phyloP scores from a whole-genome alignment of 2,329 filamentous ascomycete species.

The Colletotrichum sp. region DNA sequence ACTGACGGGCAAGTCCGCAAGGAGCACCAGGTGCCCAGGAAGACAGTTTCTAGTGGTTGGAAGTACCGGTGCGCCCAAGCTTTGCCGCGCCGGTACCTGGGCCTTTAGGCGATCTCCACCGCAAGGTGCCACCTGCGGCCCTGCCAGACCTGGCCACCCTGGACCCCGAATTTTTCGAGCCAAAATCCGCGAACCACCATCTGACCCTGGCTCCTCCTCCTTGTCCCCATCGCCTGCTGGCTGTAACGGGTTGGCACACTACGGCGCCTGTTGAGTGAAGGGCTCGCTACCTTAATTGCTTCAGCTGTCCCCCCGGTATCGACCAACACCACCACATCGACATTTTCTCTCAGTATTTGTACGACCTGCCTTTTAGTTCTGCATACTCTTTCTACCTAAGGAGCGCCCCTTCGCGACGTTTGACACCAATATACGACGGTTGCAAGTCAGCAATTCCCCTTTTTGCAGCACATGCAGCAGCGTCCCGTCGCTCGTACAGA shows the following conservation, averaged over 20 bases:
- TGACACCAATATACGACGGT: neutral
- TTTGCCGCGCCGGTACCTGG: slow-evolving; percentile 1
- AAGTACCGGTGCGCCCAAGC: neutral
- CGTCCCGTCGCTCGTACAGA: neutral
- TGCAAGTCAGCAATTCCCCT: neutral
- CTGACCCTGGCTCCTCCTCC: slow-evolving; percentile 2
- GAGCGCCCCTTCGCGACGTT: neutral
- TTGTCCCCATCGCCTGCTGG: neutral
- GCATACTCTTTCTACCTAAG: neutral
- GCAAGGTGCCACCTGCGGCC: neutral
- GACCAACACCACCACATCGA: neutral
- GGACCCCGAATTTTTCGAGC: slow-evolving; percentile 18
- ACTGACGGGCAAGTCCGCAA: slow-evolving; percentile 11
- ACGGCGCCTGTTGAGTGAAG: neutral
- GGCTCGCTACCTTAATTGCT: slow-evolving; percentile 17
- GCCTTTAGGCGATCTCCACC: neutral
- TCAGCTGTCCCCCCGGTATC: slow-evolving; percentile 3
- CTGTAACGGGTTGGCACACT: neutral
- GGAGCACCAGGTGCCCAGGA: slow-evolving; percentile 9
- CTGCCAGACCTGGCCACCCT: neutral
- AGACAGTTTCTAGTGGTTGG: neutral
- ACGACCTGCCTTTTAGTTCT: neutral
- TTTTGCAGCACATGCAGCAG: neutral
- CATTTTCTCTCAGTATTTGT: neutral
- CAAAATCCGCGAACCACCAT: slow-evolving; percentile 15